Evolutionary conservation across 2,329 filamentous ascomycete species (phyloP), one percentile per base, ranked within the genome.

Genomic region (Rasamsonia emersonii): DNA sequence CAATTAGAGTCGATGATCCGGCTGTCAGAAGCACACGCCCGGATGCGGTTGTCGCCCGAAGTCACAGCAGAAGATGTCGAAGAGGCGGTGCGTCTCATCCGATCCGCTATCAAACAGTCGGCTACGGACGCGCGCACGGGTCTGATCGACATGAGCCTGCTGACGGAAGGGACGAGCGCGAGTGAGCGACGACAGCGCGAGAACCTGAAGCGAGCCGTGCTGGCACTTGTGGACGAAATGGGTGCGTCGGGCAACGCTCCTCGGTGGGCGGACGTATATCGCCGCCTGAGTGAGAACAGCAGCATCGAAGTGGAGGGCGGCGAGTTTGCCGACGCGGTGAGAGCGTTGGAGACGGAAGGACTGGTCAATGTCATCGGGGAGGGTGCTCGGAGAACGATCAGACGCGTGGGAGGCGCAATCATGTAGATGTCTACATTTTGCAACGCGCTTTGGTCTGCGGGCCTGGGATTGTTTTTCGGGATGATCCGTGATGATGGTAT

Each of bases 1-100:
- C 91, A 98, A 62, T 72, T 98, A 4, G 93, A 98, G 64, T 91
- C 82, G 27, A 98, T 98, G 93, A 96, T 98, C 54, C 89, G 91
- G 40, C 80, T 98, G 3, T 68, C 88, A 1, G 91, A 98, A 66
- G 91, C 88, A 0, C 93, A 98, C 60, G 93, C 91, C 30, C 95
- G 95, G 61, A 98, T 98, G 93, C 82, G 91, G 3, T 74, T 98
- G 4, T 76, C 82, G 0, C 57, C 68, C 3, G 74, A 70, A 9
- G 91, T 98, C 24, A 86, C 83, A 0, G 75, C 73, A 17, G 73
- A 74, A 29, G 93, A 98, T 50, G 93, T 98, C 4, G 66, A 77
- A 30, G 91, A 98, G 64, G 88, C 91, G 0, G 85, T 93, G 28
- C 81, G 91, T 8, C 70, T 98, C 24, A 98, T 98, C 60, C 86